Conservation (phyloP, 257 asterid species). For the Ballota nigra region DNA sequence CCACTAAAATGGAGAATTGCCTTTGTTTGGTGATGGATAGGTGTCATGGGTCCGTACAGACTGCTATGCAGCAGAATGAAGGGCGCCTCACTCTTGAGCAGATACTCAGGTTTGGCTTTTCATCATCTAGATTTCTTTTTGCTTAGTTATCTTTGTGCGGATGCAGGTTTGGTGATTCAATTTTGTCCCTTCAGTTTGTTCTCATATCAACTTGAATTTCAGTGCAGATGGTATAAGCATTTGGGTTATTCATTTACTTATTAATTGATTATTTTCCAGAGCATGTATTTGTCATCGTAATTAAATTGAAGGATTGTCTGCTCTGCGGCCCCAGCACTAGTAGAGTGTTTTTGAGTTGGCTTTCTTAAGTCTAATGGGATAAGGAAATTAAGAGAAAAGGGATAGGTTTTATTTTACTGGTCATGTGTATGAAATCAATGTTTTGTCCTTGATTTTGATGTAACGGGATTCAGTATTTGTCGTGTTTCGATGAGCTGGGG, state of each 20-base stretch:
- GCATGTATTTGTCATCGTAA: background rate
- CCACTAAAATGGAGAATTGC: constrained; percentile 54
- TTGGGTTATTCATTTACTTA: background rate
- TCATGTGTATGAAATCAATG: constrained; percentile 13
- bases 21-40: constrained; percentile 87
- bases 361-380: background rate
- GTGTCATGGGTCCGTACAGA: constrained; percentile 82
- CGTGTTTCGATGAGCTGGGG: constrained; percentile 3
- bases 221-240: background rate
- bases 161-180: constrained; percentile 14
- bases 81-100: constrained; percentile 96
- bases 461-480: background rate
- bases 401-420: constrained; percentile 3
- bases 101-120: constrained; percentile 70
- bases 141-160: background rate
- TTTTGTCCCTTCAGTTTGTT: constrained; percentile 8
- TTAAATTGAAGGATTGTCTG: constrained; percentile 7
- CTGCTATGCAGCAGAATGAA: constrained; percentile 85
- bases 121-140: background rate
- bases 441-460: constrained; percentile 6
- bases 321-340: background rate
- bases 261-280: constrained; percentile 1
- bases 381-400: constrained; percentile 14
- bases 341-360: background rate
- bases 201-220: background rate